Conservation (phyloP, 179 eudicot species). For the Silene vulgaris region DNA sequence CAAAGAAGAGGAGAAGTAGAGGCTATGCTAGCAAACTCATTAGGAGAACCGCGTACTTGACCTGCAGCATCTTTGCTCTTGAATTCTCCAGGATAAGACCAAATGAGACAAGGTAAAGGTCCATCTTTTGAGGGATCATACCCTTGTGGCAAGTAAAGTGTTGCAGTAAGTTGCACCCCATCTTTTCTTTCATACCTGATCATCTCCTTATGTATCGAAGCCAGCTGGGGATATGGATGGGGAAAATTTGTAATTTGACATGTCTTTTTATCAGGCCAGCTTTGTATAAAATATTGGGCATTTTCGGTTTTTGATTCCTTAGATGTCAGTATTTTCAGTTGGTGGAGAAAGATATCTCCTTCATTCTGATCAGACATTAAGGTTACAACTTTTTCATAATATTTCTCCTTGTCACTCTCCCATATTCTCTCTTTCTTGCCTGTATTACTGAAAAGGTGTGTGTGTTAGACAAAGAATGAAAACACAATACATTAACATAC, state of each 20-base stretch:
- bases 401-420: conserved; percentile 95
- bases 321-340: conserved; percentile 68
- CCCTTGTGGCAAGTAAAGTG: conserved; percentile 91
- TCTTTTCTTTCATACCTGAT: conserved; percentile 85
- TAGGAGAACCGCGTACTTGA: conserved; percentile 98
- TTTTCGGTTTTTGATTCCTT: conserved; percentile 97
- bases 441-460: conserved; percentile 52
- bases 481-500: conserved; percentile 3
- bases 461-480: conserved; percentile 12
- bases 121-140: conserved; percentile 81
- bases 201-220: conserved; percentile 88
- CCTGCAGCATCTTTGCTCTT: conserved; percentile 95
- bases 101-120: conserved; percentile 86
- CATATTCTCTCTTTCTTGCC: conserved; percentile 89
- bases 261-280: conserved; percentile 70
- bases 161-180: conserved; percentile 95
- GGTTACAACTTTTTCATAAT: conserved; percentile 79
- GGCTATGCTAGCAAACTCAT: conserved; percentile 92
- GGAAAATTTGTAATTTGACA: conserved; percentile 77
- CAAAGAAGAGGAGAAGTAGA: conserved; percentile 91
- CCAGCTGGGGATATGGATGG: conserved; percentile 93
- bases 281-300: conserved; percentile 75
- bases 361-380: conserved; percentile 75
- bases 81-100: conserved; percentile 98
- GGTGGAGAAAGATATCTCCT: conserved; percentile 59